phyloP scores from a whole-genome alignment of 768 basidiomycete genomes.

The Agaricus bisporus region DNA sequence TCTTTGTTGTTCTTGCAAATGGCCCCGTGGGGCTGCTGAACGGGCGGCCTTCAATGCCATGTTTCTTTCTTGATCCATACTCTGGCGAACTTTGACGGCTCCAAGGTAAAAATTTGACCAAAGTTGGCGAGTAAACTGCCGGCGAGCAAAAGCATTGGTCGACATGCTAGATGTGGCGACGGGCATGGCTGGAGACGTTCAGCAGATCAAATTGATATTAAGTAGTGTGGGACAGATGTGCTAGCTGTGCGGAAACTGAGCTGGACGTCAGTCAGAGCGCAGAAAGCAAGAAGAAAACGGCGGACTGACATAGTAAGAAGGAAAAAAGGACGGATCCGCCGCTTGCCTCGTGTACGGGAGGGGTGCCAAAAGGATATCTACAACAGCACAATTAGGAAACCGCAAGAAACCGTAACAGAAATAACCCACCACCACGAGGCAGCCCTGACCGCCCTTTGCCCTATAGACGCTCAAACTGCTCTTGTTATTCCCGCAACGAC shows the following conservation, averaged over 20 bases:
- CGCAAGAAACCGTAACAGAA: constrained; percentile 21
- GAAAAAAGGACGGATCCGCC: constrained; percentile 20
- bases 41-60: constrained; percentile 16
- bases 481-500: background rate
- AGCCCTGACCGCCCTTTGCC: constrained; percentile 6
- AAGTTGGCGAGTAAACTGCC: constrained; percentile 23
- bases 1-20: constrained; percentile 20
- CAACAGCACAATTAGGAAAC: constrained; percentile 20
- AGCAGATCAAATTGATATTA: background rate
- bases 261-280: constrained; percentile 21
- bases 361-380: constrained; percentile 24
- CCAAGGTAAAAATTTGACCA: constrained; percentile 31
- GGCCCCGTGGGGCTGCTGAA: constrained; percentile 18
- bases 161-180: constrained; percentile 9
- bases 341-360: constrained; percentile 32
- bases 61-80: constrained; percentile 18
- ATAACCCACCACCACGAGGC: constrained; percentile 7
- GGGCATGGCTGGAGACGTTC: background rate
- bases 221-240: background rate
- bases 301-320: constrained; percentile 20
- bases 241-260: constrained; percentile 16
- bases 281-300: constrained; percentile 25
- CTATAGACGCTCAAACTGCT: background rate
- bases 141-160: constrained; percentile 8
- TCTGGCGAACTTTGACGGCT: constrained; percentile 20